Percentiles rank a stretch among this genome's conserved stretches.
These are phyloP conservation scores for Alternaria novae-zelandiae DNA, from an alignment of 2,329 filamentous ascomycete genomes.

Conservation along the genomic window DNA sequence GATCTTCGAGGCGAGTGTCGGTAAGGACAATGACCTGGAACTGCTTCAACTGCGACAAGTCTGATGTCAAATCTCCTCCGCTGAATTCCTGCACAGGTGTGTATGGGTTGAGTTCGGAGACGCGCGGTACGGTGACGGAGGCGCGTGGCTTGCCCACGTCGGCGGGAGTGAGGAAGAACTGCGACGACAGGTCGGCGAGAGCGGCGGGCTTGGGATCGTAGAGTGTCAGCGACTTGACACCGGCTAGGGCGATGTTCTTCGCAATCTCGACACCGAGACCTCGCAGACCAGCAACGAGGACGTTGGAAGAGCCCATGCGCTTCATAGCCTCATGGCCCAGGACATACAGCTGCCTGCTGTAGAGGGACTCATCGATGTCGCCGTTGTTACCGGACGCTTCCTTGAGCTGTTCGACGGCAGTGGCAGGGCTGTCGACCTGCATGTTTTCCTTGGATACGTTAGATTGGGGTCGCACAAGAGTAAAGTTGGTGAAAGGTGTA, in stretches of 20 bases:
- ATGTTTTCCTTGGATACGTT: slow-evolving; percentile 60
- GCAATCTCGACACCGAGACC: slow-evolving; percentile 97
- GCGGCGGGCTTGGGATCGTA: slow-evolving; percentile 86
- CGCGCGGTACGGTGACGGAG: slow-evolving; percentile 81
- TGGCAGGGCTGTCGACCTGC: slow-evolving; percentile 66
- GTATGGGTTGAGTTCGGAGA: slow-evolving; percentile 95
- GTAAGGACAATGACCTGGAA: slow-evolving; percentile 95
- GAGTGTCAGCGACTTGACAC: slow-evolving; percentile 95
- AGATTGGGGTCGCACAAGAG: slow-evolving; percentile 3
- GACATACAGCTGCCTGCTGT: slow-evolving; percentile 73
- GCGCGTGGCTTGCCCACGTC: slow-evolving; percentile 95
- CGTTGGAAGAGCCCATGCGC: slow-evolving; percentile 95
- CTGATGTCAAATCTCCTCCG: slow-evolving; percentile 69
- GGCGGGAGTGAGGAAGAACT: slow-evolving; percentile 90
- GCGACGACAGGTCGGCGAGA: slow-evolving; percentile 89
- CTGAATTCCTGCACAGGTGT: slow-evolving; percentile 83
- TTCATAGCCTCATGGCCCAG: slow-evolving; percentile 90
- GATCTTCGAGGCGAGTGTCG: slow-evolving; percentile 77
- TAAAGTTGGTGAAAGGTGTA: neutral
- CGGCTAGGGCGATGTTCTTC: slow-evolving; percentile 97
- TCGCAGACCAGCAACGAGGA: slow-evolving; percentile 89
- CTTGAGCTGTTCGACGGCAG: slow-evolving; percentile 66
- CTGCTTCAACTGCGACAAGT: slow-evolving; percentile 82
- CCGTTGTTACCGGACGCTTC: slow-evolving; percentile 54
- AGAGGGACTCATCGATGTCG: slow-evolving; percentile 72